phyloP scores from a whole-genome alignment of 345 rosid species.

The Pistacia atlantica region DNA sequence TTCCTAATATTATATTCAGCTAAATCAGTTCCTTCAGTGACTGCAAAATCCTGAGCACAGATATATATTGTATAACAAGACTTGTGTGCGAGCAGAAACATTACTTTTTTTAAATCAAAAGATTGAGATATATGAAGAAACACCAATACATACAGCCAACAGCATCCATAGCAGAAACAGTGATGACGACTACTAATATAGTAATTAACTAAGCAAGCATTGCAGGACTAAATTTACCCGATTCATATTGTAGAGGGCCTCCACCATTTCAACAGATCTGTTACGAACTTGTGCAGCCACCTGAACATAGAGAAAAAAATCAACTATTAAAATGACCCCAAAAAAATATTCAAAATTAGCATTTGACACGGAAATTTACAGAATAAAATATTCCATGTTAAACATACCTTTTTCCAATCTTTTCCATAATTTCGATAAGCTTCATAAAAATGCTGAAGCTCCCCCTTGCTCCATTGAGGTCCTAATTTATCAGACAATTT shows the following conservation, averaged over 20 bases:
- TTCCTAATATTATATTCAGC: neutral
- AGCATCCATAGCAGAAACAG: neutral
- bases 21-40: neutral
- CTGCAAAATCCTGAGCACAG: neutral
- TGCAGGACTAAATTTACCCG: conserved; percentile 43
- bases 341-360: neutral
- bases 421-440: conserved; percentile 81
- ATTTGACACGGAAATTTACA: neutral
- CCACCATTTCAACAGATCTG: conserved; percentile 86
- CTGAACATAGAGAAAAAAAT: conserved; percentile 39
- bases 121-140: neutral
- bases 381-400: neutral
- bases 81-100: neutral
- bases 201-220: conserved; percentile 8
- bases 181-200: conserved; percentile 1
- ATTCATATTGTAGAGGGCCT: conserved; percentile 87
- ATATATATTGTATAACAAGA: neutral
- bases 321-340: neutral
- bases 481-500: conserved; percentile 86
- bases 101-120: neutral
- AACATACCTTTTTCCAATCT: conserved; percentile 84
- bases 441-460: conserved; percentile 85
- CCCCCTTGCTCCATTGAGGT: conserved; percentile 86
- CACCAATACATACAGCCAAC: neutral
- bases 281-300: conserved; percentile 66